phyloP scores from a whole-genome alignment of 208 protist species.

The Wallacemonas rigidus region DNA sequence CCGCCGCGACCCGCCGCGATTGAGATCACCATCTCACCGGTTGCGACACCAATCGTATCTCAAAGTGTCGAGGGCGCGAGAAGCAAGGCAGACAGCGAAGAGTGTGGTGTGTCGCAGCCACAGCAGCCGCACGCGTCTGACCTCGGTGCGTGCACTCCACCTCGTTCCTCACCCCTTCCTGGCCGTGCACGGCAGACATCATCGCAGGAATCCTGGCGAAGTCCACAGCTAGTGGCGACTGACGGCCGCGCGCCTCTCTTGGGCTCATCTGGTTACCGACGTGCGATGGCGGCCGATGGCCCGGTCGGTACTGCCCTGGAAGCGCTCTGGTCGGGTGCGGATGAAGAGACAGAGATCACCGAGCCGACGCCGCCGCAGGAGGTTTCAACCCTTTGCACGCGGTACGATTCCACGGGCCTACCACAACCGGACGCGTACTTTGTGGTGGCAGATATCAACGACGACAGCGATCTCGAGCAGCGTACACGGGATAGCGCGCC shows the following conservation, averaged over 20 bases:
- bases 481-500: conserved; percentile 29
- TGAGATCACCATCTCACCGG: conserved; percentile 5
- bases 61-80: too few species aligned
- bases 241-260: too few species aligned
- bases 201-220: too few species aligned
- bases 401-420: conserved; percentile 38
- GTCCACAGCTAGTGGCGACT: too few species aligned
- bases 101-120: too few species aligned
- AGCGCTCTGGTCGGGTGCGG: not conserved
- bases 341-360: not conserved
- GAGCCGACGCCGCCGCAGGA: not conserved
- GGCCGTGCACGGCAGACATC: too few species aligned
- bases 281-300: too few species aligned
- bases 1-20: not conserved
- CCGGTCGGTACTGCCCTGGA: not conserved
- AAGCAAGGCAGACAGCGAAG: too few species aligned
- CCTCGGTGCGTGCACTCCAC: too few species aligned
- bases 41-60: not conserved
- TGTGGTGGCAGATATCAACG: conserved; percentile 77
- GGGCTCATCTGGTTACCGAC: too few species aligned
- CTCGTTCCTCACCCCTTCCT: too few species aligned
- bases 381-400: not conserved
- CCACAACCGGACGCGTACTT: conserved; percentile 49
- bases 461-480: conserved; percentile 65
- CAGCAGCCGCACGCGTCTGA: too few species aligned